A percentile compares a stretch with the other conserved stretches of the same genome.
Evolutionary conservation across 2,329 filamentous ascomycete genomes (phyloP).

Genomic region (Sordariomycetes sp.): DNA sequence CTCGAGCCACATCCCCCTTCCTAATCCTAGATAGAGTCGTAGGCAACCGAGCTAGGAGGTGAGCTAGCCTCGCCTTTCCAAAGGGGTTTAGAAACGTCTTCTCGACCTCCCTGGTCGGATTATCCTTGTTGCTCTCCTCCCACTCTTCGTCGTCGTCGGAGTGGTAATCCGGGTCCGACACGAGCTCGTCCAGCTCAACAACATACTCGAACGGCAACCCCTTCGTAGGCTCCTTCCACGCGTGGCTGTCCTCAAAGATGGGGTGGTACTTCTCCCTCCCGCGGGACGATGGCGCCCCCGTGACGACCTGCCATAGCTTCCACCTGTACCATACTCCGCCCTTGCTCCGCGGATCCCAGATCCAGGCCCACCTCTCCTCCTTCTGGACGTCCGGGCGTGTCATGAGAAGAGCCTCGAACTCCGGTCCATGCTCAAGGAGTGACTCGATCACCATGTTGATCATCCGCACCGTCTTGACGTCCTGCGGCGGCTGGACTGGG

Average conservation of each 20-base stretch:
- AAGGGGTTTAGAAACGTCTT: conserved; percentile 66
- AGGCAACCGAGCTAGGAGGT: conserved; percentile 73
- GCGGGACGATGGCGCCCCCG: conserved; percentile 27
- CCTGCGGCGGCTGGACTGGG: conserved; percentile 60
- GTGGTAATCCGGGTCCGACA: conserved; percentile 74
- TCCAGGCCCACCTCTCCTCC: conserved; percentile 86
- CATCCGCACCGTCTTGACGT: conserved; percentile 65
- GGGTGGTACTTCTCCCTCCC: conserved; percentile 33
- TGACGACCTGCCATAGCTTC: conserved; percentile 79
- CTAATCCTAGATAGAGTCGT: conserved; percentile 60
- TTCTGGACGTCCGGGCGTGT: conserved; percentile 67
- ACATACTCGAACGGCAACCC: conserved; percentile 70
- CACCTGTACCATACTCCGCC: conserved; percentile 88
- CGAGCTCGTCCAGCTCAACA: conserved; percentile 63
- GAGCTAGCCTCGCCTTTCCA: conserved; percentile 71
- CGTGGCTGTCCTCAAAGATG: conserved; percentile 63
- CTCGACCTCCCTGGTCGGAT: conserved; percentile 23
- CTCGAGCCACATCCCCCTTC: conserved; percentile 73
- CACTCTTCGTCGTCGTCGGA: conserved; percentile 73
- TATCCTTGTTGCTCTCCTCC: conserved; percentile 28
- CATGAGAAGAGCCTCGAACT: conserved; percentile 91
- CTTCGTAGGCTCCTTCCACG: conserved; percentile 66
- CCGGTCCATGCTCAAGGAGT: conserved; percentile 65
- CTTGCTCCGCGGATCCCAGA: conserved; percentile 72
- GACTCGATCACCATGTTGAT: conserved; percentile 83